phyloP scores from a whole-genome alignment of 164 flowering plant species.

The Stephania yunnanensis region DNA sequence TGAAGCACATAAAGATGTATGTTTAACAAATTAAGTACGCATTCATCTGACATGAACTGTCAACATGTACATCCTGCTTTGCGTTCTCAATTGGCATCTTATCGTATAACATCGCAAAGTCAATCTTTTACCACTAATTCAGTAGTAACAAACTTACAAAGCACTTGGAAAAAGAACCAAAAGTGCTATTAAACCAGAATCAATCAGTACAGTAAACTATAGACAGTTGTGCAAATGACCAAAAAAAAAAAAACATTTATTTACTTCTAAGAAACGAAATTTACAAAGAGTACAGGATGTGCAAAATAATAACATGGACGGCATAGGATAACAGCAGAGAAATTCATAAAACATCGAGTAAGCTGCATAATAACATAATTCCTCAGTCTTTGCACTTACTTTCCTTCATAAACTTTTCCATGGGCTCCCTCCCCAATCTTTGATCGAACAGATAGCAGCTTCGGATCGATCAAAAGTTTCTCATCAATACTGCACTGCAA shows the following conservation, averaged over 20 bases:
- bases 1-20: not conserved
- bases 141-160: not conserved
- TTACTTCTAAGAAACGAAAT: not conserved
- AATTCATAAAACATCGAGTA: not conserved
- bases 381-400: constrained; percentile 36
- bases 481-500: constrained; percentile 43
- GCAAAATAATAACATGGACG: not conserved
- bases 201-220: not conserved
- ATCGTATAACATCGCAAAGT: not conserved
- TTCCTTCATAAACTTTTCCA: constrained; percentile 90
- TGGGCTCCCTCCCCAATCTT: constrained; percentile 97
- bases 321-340: not conserved
- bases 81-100: not conserved
- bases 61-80: not conserved
- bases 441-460: constrained; percentile 55
- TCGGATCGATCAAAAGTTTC: constrained; percentile 69
- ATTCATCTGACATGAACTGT: not conserved
- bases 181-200: not conserved
- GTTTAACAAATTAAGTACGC: not conserved
- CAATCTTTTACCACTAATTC: not conserved
- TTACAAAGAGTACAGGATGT: not conserved
- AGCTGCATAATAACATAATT: not conserved
- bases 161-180: not conserved
- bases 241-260: not conserved
- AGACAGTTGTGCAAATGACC: not conserved